Base-by-base conservation (phyloP, 345 rosid genomes). In the Populus ilicifolia region DNA sequence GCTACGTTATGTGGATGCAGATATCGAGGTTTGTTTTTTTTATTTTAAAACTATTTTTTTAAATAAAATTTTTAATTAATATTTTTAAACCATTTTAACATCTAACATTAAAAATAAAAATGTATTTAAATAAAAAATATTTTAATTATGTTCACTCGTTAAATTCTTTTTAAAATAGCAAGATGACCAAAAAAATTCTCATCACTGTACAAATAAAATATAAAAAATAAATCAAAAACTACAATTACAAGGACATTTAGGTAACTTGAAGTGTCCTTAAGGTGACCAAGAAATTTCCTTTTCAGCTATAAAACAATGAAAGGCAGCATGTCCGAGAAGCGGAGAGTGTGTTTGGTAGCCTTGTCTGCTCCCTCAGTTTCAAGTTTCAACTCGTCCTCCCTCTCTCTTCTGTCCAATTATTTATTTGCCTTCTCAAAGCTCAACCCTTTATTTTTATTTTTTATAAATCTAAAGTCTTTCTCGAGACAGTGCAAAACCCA, bases 361-460 rank as follows among this genome's bases (percentile, higher is more conserved):
- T 61, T 73, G 76, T 61, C 76, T 38, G n/a, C 68, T 69, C 38
- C 56, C 30, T 33, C 29, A 18, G 23, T 56, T 66, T 72, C 72
- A 66, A 44, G 41, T 50, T 27, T 29, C 38, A 39, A 38, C 71
- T 67, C 27, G 29, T 38, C 1, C 39, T 50, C 48, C 81, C 67
- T 79, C 61, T 80, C 73, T 56, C 74, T 56, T 16, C 33, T 68
- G 73, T 41, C 69, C 71, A 61, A 77, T 81, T 74, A 74, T 75
- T 79, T 48, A 73, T 56, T 62, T 48, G 30, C 62, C 69, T 59
- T 66, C 73, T 75, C 29, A 43, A 67, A 71, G 70, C 43, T 71
- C 76, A 67, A 35, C 35, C 70, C 41, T 63, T 23, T 54, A 0
- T 38, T 38, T 41, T 10, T 41, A 27, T 27, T 2, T 41, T 41